A percentile compares a stretch with the other conserved stretches of the same genome.
Evolutionary conservation across 768 basidiomycete species (phyloP).

Genomic region (Boletus patriciae): DNA sequence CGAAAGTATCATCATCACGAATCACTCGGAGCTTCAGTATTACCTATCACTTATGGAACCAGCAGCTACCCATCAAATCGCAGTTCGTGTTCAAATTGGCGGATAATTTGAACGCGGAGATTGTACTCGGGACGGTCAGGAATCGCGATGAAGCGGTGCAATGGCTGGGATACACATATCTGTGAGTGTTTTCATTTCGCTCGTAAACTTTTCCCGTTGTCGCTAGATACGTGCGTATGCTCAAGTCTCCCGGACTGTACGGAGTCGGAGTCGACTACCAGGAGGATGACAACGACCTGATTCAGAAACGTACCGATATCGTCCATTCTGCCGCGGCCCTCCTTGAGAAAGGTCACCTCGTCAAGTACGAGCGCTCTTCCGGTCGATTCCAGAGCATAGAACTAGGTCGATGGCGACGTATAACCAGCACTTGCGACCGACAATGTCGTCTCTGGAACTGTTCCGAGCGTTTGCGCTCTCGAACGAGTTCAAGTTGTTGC

Average conservation of each 20-base stretch:
- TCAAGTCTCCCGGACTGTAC: conserved; percentile 85
- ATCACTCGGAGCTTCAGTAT: conserved; percentile 95
- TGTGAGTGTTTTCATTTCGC: conserved; percentile 50
- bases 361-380: conserved; percentile 89
- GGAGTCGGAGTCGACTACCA: conserved; percentile 87
- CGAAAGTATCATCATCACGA: conserved; percentile 98
- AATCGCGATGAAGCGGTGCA: conserved; percentile 97
- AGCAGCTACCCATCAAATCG: conserved; percentile 95
- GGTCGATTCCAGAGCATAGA: conserved; percentile 93
- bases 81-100: conserved; percentile 92
- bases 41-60: conserved; percentile 93
- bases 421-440: conserved; percentile 87
- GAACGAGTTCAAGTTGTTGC: conserved; percentile 93
- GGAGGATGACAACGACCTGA: conserved; percentile 75
- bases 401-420: conserved; percentile 94
- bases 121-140: conserved; percentile 90
- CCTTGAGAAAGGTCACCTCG: conserved; percentile 89
- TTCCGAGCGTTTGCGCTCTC: conserved; percentile 95
- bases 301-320: conserved; percentile 95
- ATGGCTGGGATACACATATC: conserved; percentile 94
- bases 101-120: conserved; percentile 96
- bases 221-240: conserved; percentile 88
- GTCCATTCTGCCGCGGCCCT: conserved; percentile 90
- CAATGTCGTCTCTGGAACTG: conserved; percentile 85
- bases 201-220: conserved; percentile 1